Conservation (phyloP, 139 green algal species). For the Volvox reticuliferus region DNA sequence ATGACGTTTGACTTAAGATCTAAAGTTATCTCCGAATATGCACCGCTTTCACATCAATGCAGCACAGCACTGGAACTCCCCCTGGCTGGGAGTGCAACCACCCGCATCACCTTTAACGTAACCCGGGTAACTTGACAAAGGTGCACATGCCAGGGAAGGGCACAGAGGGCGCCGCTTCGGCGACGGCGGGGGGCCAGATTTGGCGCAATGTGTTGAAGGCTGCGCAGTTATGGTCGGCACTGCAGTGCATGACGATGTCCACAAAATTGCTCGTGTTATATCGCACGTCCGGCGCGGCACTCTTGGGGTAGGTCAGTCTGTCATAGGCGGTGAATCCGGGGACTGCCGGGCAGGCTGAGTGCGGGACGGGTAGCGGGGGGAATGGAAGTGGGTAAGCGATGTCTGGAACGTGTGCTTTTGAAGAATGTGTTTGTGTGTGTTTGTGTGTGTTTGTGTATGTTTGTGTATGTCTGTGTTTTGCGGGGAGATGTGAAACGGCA, state of each 20-base stretch:
- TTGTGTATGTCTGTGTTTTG: too few species aligned
- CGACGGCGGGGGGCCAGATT: background rate
- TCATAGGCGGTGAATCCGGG: background rate
- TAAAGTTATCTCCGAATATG: too few species aligned
- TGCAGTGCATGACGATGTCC: background rate
- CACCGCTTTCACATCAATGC: too few species aligned
- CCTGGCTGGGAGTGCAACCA: too few species aligned
- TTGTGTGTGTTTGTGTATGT: too few species aligned
- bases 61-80: too few species aligned
- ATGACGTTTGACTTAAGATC: too few species aligned
- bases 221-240: background rate
- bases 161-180: background rate
- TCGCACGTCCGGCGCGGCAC: background rate
- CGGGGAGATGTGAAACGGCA: too few species aligned
- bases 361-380: background rate
- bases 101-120: background rate
- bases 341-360: background rate
- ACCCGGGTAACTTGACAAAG: background rate
- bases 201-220: background rate
- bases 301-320: background rate
- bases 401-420: too few species aligned
- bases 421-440: too few species aligned
- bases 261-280: background rate
- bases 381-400: background rate
- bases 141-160: conserved; percentile 5